Base-by-base conservation (phyloP, 495 filamentous ascomycete genomes). In the Penicillium bovifimosum region DNA sequence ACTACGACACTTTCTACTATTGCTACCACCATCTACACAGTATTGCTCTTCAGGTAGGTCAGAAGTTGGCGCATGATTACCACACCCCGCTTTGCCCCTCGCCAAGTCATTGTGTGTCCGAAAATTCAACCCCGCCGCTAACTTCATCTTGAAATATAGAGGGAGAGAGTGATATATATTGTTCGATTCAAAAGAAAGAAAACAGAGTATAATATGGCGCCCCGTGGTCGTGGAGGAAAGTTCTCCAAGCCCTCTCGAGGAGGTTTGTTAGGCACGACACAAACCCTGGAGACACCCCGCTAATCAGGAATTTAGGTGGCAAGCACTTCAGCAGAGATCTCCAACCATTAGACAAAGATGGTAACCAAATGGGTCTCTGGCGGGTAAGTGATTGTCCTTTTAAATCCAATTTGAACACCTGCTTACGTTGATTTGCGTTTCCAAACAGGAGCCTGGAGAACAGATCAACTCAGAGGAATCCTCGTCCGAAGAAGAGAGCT, bases 271-370 rank as follows among this genome's bases (percentile, higher is more conserved):
- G 48, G 41, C 47, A 47, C 50, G 40, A 16, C n/a, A 45, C 59
- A 24, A 24, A 36, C 17, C 32, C n/a, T 46, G 20, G 36, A 27
- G 5, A 17, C 28, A 56, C 18, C 33, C 7, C 42, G 36, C 47
- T 54, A 9, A 53, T 32, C 10, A 27, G 35, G 35, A 11, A 10
- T 26, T 39, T 48, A 96, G 92, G 91, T 49, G 93, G 92, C 59
- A 95, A 96, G 72, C 85, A 95, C 54, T 97, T 91, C 80, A 96
- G 91, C 54, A 84, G 86, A 34, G 86, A 96, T 65, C 82, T 96
- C 9, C 82, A 83, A 64, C 91, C 90, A 6, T 76, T 90, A 58
- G 90, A 95, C 59, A 86, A 85, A 44, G 87, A 96, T 66, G 91
- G 88, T 54, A 90, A 89, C 51, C 71, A 76, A 8, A 68, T 80